A percentile compares a stretch with the other conserved stretches of the same genome.
Conservation (phyloP, 345 rosid genomes). For the Isatis tinctoria region DNA sequence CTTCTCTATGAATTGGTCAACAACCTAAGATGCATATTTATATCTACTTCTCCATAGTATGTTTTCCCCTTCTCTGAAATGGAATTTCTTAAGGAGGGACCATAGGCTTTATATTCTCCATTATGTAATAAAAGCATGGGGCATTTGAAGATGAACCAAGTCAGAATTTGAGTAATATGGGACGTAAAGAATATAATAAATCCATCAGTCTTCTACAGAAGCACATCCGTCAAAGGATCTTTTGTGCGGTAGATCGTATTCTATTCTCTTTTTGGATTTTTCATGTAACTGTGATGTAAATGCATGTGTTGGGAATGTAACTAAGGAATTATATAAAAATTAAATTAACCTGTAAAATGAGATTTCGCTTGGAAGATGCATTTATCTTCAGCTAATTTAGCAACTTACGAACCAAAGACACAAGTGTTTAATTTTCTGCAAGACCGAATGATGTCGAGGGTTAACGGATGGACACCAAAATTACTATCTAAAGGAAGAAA, state of each 20-base stretch:
- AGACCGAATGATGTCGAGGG: too few relatives aligned
- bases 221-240: background rate
- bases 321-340: too few relatives aligned
- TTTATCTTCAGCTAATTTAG: too few relatives aligned
- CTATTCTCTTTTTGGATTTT: background rate
- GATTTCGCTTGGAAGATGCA: too few relatives aligned
- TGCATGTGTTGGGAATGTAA: background rate
- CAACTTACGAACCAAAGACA: too few relatives aligned
- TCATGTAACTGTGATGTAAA: background rate
- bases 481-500: too few relatives aligned
- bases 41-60: background rate
- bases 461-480: too few relatives aligned
- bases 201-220: background rate
- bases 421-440: too few relatives aligned
- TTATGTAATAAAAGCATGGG: background rate
- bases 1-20: background rate
- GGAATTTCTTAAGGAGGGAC: background rate
- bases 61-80: background rate
- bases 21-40: slow-evolving; percentile 2
- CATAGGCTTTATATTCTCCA: slow-evolving; percentile 3
- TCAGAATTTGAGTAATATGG: slow-evolving; percentile 7
- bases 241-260: background rate
- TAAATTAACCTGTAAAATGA: too few relatives aligned
- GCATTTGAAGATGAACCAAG: slow-evolving; percentile 29
- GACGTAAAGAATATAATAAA: slow-evolving; percentile 2